Conservation (phyloP, 2,329 filamentous ascomycete species). For the Madurella mycetomatis region DNA sequence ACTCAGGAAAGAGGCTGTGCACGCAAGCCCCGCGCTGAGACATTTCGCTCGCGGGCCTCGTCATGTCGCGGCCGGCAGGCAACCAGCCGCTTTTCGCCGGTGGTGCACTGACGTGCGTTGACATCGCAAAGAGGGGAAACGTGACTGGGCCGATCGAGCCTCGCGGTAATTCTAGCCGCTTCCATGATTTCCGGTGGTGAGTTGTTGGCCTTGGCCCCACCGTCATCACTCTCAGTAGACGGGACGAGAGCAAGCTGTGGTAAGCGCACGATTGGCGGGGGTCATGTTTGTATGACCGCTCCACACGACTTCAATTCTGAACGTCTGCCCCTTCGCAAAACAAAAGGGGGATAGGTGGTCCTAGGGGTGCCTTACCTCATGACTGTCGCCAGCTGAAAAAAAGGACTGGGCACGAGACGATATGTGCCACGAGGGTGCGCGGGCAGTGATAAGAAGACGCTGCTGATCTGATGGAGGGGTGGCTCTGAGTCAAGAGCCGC, state of each 20-base stretch:
- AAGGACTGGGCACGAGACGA: constrained; percentile 10
- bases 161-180: constrained; percentile 17
- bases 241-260: not conserved
- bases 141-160: not conserved
- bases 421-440: constrained; percentile 9
- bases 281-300: not conserved
- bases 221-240: not conserved
- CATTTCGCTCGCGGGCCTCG: not conserved
- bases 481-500: constrained; percentile 15
- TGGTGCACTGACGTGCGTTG: too few species aligned
- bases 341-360: constrained; percentile 1
- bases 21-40: not conserved
- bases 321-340: not conserved
- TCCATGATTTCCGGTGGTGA: constrained; percentile 10
- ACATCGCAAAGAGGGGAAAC: not conserved
- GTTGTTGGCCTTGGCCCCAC: constrained; percentile 11
- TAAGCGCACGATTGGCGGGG: constrained; percentile 2
- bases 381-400: constrained; percentile 11
- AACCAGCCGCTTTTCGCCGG: too few species aligned
- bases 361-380: constrained; percentile 9
- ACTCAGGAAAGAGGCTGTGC: constrained; percentile 7
- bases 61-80: not conserved
- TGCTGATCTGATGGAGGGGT: constrained; percentile 13
- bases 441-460: constrained; percentile 9
- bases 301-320: not conserved